Base-by-base conservation (phyloP, 176 grass and related monocot species). In the Juncus inflexus region DNA sequence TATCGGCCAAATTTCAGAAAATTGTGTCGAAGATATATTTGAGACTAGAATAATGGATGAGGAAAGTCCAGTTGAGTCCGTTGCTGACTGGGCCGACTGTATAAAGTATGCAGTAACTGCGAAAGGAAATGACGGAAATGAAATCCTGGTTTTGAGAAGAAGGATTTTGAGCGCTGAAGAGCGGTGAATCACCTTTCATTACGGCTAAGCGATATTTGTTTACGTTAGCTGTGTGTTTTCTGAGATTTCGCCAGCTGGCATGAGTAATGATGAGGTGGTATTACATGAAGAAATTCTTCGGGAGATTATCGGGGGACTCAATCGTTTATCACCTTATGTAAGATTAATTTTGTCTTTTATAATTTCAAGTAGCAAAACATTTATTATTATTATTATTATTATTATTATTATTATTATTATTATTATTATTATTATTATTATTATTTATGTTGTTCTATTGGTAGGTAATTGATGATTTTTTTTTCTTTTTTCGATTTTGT, bases 181-280 rank as follows among this genome's bases (percentile, higher is more conserved):
- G n/a, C n/a, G n/a, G n/a, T n/a, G n/a, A n/a, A n/a, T n/a, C n/a
- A n/a, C n/a, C n/a, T n/a, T n/a, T n/a, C n/a, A 37, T 86, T 58
- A 82, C 86, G 66, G 88, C 92, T 40, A 97, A 89, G 77, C 91
- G 92, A 74, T 97, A 97, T 77, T 85, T 82, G 74, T 91, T 97
- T 79, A 70, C 89, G 0, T 83, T 83, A 73, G 74, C 89, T n/a
- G n/a, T 65, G 87, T 87, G 67, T 79, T 97, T 65, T 76, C 78
- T 35, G 92, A 97, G 85, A 85, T 97, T 77, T 97, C 77, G 66
- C 63, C 92, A 67, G 82, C 74, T 45, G 83, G 66, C 56, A 97
- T 97, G 87, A 84, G 87, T 47, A 60, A 35, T 50, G 60, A 56
- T 63, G 92, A 97, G 77, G 67, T 91, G 59, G 66, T 66, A 60